phyloP scores from a whole-genome alignment of 108 stramenopile genomes.

The Nitzschia putrida region DNA sequence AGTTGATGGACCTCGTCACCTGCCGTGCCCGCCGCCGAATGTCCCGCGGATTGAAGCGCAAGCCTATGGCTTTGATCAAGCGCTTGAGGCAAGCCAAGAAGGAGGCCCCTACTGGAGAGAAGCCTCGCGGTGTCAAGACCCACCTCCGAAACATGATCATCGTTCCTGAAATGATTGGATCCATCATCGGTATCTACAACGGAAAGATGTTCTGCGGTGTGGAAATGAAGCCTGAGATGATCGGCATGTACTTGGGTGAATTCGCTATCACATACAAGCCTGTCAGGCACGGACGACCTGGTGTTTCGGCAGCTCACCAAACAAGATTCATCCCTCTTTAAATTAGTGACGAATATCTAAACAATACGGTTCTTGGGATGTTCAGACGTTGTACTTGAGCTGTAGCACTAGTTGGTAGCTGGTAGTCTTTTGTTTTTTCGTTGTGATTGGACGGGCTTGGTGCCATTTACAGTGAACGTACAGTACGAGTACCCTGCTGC shows the following conservation, averaged over 20 bases:
- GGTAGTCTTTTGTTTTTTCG: no score
- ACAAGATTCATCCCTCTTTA: constrained; percentile 99
- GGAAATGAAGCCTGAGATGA: constrained; percentile 99
- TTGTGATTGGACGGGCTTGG: no score
- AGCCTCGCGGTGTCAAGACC: constrained; percentile 98
- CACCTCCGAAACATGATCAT: constrained; percentile 99
- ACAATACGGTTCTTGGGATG: no score
- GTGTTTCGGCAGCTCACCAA: constrained; percentile 96
- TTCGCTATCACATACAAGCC: constrained; percentile 99
- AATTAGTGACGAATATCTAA: constrained; percentile 5
- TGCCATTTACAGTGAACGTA: no score
- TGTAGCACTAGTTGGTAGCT: no score
- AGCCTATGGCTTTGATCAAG: constrained; percentile 99
- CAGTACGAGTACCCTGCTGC: no score
- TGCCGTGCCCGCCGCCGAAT: constrained; percentile 97
- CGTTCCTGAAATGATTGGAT: constrained; percentile 99
- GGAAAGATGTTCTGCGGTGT: constrained; percentile 98
- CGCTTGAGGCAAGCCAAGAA: constrained; percentile 99
- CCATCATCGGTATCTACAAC: constrained; percentile 99
- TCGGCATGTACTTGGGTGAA: constrained; percentile 99
- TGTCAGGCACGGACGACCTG: constrained; percentile 97
- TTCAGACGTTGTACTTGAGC: no score
- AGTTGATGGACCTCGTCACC: constrained; percentile 96
- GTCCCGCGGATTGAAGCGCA: constrained; percentile 97
- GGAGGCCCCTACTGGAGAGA: constrained; percentile 95